Evolutionary conservation across 805 yeast genomes (phyloP).

Genomic region (Torulaspora delbrueckii): DNA sequence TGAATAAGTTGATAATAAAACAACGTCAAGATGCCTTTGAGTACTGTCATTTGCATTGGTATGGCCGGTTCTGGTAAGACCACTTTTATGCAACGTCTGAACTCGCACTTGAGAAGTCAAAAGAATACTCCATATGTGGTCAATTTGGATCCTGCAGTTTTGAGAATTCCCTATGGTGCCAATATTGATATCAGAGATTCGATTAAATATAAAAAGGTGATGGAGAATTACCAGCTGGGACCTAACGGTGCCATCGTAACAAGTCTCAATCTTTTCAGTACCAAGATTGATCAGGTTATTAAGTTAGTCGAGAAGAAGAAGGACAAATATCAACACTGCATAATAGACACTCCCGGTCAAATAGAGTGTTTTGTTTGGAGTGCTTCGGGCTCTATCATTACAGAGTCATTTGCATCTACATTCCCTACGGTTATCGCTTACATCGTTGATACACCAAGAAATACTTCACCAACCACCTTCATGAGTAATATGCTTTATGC

Average conservation of each 20-base stretch:
- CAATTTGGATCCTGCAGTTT: constrained; percentile 94
- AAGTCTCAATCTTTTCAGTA: constrained; percentile 82
- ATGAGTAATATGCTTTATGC: constrained; percentile 98
- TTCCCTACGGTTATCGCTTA: constrained; percentile 96
- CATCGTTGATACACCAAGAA: constrained; percentile 93
- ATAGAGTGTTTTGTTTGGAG: constrained; percentile 98
- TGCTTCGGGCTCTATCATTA: constrained; percentile 93
- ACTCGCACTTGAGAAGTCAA: constrained; percentile 75
- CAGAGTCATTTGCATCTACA: constrained; percentile 93
- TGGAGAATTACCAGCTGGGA: constrained; percentile 92
- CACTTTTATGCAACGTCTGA: constrained; percentile 92
- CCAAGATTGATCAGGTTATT: constrained; percentile 94
- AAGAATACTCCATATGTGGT: constrained; percentile 82
- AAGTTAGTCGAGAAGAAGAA: constrained; percentile 73
- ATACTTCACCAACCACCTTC: constrained; percentile 90
- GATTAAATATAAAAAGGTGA: constrained; percentile 89
- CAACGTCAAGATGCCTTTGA: constrained; percentile 33
- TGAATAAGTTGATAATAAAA: neutral
- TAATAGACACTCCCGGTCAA: constrained; percentile 97
- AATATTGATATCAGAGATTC: constrained; percentile 96
- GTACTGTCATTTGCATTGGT: constrained; percentile 50
- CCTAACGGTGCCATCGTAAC: constrained; percentile 99
- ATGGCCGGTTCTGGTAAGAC: constrained; percentile 91
- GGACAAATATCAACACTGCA: constrained; percentile 56
- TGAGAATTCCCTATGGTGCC: constrained; percentile 88